Base-by-base conservation (phyloP, 2,329 filamentous ascomycete species). In the Ophiostoma populinum region DNA sequence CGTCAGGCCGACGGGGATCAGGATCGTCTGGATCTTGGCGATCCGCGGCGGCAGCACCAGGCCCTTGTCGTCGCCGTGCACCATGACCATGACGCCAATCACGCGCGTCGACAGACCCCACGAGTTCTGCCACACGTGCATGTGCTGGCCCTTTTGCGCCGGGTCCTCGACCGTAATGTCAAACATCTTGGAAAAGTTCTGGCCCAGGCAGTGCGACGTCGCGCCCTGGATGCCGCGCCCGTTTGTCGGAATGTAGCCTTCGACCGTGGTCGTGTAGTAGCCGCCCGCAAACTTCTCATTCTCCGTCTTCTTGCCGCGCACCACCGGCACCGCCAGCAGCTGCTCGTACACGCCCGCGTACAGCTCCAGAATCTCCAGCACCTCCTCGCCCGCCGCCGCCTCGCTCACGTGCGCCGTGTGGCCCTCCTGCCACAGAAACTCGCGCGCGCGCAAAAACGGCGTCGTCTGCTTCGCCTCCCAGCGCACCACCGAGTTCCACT, bases 141-240 rank as follows among this genome's bases (percentile, higher is more conserved):
- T 62, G 50, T 83, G 76, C 46, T 76, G 68, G 45, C 80, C 80
- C 59, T 81, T 79, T 55, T 90, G 69, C 40, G 66, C 64, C 17
- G 90, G 90, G 51, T 98, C 86, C 56, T 98, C 87, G 20, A 98
- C 83, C 1, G 80, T 92, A 55, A 98, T 95, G 56, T 90, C 80
- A 55, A 95, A 98, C 44, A 98, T 98, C 61, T 92, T 94, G 55
- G 79, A 86, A 61, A 98, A 98, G 62, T 98, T 94, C 60, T 98
- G 90, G 35, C 90, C 90, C 7, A 98, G 67, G 49, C 76, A 83
- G 63, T 98, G 90, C 35, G 83, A 93, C 26, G 90, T 98, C 35
- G 75, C 90, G 45, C 86, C 90, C 61, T 98, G 90, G 41, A 98
- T 95, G 55, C 90, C 90, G 53, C 90, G 80, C 17, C 90, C 90